These are phyloP conservation scores for Pochonia chlamydosporia DNA, from an alignment of 2,329 filamentous ascomycete genomes.

Conservation along the genomic window DNA sequence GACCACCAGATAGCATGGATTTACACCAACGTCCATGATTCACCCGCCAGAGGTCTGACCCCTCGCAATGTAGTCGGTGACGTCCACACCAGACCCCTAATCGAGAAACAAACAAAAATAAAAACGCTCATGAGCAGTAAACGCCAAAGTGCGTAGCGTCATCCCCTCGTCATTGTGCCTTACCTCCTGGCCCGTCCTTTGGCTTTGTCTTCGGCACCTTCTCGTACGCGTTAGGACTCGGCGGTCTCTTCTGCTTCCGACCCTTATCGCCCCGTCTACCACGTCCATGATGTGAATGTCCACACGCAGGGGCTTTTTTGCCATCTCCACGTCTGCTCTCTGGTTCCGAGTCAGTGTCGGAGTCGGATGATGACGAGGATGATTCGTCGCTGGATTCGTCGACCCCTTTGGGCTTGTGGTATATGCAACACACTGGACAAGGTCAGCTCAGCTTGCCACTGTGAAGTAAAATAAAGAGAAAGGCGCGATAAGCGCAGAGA, in stretches of 20 bases:
- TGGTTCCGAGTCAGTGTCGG: slow-evolving; percentile 41
- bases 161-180: too few species aligned
- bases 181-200: slow-evolving; percentile 14
- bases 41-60: too few species aligned
- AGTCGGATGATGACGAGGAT: slow-evolving; percentile 49
- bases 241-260: slow-evolving; percentile 30
- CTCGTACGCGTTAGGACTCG: slow-evolving; percentile 79
- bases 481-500: not conserved
- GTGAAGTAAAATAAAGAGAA: not conserved
- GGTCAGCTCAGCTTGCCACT: not conserved
- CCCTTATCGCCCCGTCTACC: slow-evolving; percentile 18
- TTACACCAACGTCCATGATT: too few species aligned
- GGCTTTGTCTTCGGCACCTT: slow-evolving; percentile 53
- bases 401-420: slow-evolving; percentile 75
- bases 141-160: too few species aligned
- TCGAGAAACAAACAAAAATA: too few species aligned
- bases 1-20: too few species aligned
- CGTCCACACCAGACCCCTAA: too few species aligned
- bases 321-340: slow-evolving; percentile 35
- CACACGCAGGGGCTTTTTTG: slow-evolving; percentile 23
- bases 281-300: slow-evolving; percentile 27
- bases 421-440: slow-evolving; percentile 92
- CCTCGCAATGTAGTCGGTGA: too few species aligned
- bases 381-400: slow-evolving; percentile 76
- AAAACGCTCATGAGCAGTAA: too few species aligned